Evolutionary conservation across 805 yeast genomes (phyloP).

Genomic region (Cephaloascus fragrans): DNA sequence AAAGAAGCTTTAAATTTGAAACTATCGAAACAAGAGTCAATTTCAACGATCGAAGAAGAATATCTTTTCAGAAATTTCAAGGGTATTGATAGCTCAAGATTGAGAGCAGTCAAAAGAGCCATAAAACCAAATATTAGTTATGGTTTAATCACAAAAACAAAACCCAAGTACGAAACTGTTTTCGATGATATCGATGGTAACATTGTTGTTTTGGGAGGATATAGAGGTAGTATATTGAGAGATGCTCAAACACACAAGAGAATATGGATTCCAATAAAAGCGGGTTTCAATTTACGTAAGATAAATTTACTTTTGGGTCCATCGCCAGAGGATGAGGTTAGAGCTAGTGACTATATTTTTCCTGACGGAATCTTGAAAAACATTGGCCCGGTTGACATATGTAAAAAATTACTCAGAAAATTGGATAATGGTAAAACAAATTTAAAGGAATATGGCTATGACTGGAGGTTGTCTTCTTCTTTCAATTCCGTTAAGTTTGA

Average conservation of each 20-base stretch:
- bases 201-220: conserved; percentile 77
- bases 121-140: conserved; percentile 39
- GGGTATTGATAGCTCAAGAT: conserved; percentile 56
- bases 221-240: conserved; percentile 71
- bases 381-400: conserved; percentile 81
- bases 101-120: conserved; percentile 61
- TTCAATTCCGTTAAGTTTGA: conserved; percentile 41
- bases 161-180: conserved; percentile 30
- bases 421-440: conserved; percentile 50
- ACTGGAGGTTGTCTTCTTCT: conserved; percentile 77
- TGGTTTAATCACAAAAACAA: conserved; percentile 13
- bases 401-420: conserved; percentile 47
- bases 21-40: conserved; percentile 44
- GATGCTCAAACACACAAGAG: conserved; percentile 55
- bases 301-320: conserved; percentile 71
- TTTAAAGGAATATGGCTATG: conserved; percentile 79
- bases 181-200: conserved; percentile 67
- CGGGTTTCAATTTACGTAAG: conserved; percentile 67
- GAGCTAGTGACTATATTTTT: conserved; percentile 40
- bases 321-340: conserved; percentile 53
- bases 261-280: conserved; percentile 83
- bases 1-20: conserved; percentile 26
- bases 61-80: conserved; percentile 40
- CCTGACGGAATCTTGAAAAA: conserved; percentile 76
- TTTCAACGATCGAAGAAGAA: conserved; percentile 57